Percentiles rank a stretch among this genome's conserved stretches.
Conservation (phyloP, 2,329 filamentous ascomycete genomes). For the Alternaria triticimaculans region DNA sequence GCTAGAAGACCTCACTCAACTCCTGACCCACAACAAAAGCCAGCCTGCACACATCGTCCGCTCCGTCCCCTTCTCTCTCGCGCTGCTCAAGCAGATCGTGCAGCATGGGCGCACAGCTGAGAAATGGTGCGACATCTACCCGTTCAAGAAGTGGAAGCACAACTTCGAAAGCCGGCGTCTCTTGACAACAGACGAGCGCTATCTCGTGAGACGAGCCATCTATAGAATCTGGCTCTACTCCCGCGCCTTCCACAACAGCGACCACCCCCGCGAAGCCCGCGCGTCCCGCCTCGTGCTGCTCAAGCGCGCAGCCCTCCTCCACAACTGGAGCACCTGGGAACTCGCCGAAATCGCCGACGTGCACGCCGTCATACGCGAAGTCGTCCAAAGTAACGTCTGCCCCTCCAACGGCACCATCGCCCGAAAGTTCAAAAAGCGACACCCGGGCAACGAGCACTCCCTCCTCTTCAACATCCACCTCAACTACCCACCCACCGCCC, state of each 20-base stretch:
- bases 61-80: conserved; percentile 60
- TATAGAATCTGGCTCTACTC: conserved; percentile 68
- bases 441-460: conserved; percentile 57
- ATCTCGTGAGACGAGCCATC: conserved; percentile 61
- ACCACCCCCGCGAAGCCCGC: conserved; percentile 59
- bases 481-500: conserved; percentile 53
- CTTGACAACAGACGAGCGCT: conserved; percentile 58
- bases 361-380: conserved; percentile 61
- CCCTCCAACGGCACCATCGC: conserved; percentile 67
- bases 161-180: conserved; percentile 63
- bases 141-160: conserved; percentile 67
- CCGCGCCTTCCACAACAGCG: conserved; percentile 63
- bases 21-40: conserved; percentile 66
- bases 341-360: conserved; percentile 67
- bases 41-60: conserved; percentile 64
- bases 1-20: conserved; percentile 63
- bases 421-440: conserved; percentile 64
- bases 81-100: conserved; percentile 63
- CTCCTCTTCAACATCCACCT: conserved; percentile 62
- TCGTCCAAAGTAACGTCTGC: conserved; percentile 65
- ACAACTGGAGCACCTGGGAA: conserved; percentile 64
- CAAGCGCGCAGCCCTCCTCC: conserved; percentile 63
- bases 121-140: conserved; percentile 67
- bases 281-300: conserved; percentile 54
- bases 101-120: conserved; percentile 61